Percentiles rank a stretch among this genome's conserved stretches.
phyloP scores from a whole-genome alignment of 352 stramenopile genomes.

The Phytophthora megakarya region DNA sequence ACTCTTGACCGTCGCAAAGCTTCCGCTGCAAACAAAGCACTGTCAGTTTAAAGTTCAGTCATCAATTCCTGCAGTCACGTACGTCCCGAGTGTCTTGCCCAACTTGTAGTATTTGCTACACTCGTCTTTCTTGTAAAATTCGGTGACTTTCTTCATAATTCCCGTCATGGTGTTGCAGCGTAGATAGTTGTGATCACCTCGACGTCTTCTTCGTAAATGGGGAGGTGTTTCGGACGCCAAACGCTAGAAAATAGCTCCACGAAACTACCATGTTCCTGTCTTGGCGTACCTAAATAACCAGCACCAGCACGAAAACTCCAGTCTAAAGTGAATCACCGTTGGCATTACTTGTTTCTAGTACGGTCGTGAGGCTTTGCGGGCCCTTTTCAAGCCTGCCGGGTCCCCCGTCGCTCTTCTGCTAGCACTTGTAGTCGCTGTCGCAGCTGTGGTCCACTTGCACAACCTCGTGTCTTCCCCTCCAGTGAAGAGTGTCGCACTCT shows the following conservation, averaged over 20 bases:
- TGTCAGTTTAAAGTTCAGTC: neutral
- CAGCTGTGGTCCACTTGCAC: conserved; percentile 68
- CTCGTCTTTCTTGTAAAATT: conserved; percentile 90
- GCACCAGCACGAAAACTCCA: neutral
- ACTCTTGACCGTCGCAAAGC: conserved; percentile 87
- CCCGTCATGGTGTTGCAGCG: conserved; percentile 51
- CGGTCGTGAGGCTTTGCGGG: conserved; percentile 70
- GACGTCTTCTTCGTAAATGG: conserved; percentile 31
- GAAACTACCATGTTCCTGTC: conserved; percentile 12
- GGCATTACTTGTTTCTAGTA: conserved; percentile 52
- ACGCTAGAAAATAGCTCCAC: conserved; percentile 10
- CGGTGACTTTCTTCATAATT: conserved; percentile 87
- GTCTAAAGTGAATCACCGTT: conserved; percentile 1
- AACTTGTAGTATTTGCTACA: conserved; percentile 92
- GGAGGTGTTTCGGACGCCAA: conserved; percentile 16
- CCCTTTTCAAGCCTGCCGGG: conserved; percentile 65
- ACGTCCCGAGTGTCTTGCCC: conserved; percentile 88
- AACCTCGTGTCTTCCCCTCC: conserved; percentile 88
- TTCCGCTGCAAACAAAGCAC: conserved; percentile 50
- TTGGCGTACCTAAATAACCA: conserved; percentile 13
- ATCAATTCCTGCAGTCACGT: conserved; percentile 29
- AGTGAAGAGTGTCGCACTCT: conserved; percentile 62
- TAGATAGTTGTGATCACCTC: no score
- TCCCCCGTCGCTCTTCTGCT: conserved; percentile 46
- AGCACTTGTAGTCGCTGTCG: conserved; percentile 10